Evolutionary conservation across 78 protist species (phyloP), one percentile per base, ranked within the genome.

Genomic region (Neovahlkampfia damariscottae): DNA sequence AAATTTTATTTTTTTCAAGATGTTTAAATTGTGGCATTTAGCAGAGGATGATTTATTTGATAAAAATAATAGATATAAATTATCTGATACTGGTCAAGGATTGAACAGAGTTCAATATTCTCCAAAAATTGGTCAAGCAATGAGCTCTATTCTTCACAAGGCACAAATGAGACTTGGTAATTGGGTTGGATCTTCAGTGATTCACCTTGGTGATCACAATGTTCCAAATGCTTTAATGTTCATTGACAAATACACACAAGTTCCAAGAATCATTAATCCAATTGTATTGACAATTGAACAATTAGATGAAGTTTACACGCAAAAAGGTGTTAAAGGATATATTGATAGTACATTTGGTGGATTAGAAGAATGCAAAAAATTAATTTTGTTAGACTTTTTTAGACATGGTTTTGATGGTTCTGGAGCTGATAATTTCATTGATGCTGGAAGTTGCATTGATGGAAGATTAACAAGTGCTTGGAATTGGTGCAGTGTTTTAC

Each of bases 11-110:
- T n/a, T n/a, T n/a, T n/a, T n/a, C n/a, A n/a, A n/a, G n/a, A 84
- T 96, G 88, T 96, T 83, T 79, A 19, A 41, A 41, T 86, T 94
- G 38, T 94, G 97, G 97, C 28, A 74, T 3, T n/a, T 84, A 27
- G 89, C 95, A 0, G 97, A 91, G 67, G 3, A 10, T n/a, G 86
- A 83, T 37, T 36, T 83, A 29, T 71, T 83, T 59, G 5, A 7
- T 8, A 0, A 37, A 32, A 27, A 27, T n/a, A 2, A 74, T 8
- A 69, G 40, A 29, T 83, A 83, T 75, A 7, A 8, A 10, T 50
- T 83, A 7, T 34, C 37, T 10, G 73, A 83, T 34, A 83, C 86
- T 10, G 86, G 86, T 27, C 86, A 83, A 41, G 86, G 86, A 8
- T 32, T 74, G 32, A 36, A 83, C 83, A 3, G 86, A 2, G 31